Evolutionary conservation across 2,329 filamentous ascomycete species (phyloP), one percentile per base, ranked within the genome.

Genomic region (Fusarium buharicum): DNA sequence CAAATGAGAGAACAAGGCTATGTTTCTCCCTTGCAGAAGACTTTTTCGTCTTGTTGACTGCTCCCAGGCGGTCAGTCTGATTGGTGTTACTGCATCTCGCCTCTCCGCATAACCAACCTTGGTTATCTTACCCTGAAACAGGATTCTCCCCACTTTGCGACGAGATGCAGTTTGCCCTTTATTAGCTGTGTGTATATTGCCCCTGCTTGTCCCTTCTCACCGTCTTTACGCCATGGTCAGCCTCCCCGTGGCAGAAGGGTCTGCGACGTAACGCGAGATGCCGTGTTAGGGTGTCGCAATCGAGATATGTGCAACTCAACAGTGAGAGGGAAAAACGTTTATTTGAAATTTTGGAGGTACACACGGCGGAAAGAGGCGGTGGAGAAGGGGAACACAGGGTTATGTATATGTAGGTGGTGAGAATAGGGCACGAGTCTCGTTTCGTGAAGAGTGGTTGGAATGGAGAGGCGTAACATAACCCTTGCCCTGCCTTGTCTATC

Each of bases 231-330:
- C 41, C 43, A 47, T 39, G n/a, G 18, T 48, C 34, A 37, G 30
- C 36, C 36, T 59, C 16, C 38, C 50, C 52, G 34, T 53, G 52
- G 51, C 31, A 64, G 50, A 60, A 36, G 37, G 36, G 24, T 44
- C 30, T 50, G 38, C 31, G 10, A 41, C 64, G 46, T 39, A 48
- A 63, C 44, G 18, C 38, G 48, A 62, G 39, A 11, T 70, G 66
- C 18, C 14, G 66, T 70, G 55, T 28, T 27, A 64, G 46, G 48
- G 68, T 70, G 43, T 50, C 45, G 56, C 68, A 70, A 70, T 70
- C 68, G 66, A 70, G 68, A 70, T 70, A 64, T 70, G 68, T 68
- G 50, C 45, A 59, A 70, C 68, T 17, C 30, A 11, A 16, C 28
- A 34, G 24, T 33, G 27, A 49, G 27, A 36, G 33, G 14, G 34